Evolutionary conservation across 768 basidiomycete species (phyloP).

Genomic region (Calocybe cyanea): DNA sequence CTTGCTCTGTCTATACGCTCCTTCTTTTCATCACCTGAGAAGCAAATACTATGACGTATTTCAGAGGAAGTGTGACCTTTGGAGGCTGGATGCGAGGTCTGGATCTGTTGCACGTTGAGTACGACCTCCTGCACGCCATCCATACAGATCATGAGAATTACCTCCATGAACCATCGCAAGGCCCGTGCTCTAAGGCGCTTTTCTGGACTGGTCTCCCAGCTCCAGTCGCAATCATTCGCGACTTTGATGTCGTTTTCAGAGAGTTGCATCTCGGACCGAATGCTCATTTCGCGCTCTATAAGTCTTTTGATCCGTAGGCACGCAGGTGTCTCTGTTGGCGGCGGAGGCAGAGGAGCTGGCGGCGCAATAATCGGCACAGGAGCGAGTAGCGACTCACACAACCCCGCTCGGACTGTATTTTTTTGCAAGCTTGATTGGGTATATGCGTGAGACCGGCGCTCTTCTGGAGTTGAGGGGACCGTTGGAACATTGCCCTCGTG

Average conservation of each 20-base stretch:
- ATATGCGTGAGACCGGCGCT: not conserved
- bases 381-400: not conserved
- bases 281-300: slow-evolving; percentile 35
- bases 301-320: slow-evolving; percentile 39
- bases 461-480: slow-evolving; percentile 5
- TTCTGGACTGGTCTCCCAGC: slow-evolving; percentile 22
- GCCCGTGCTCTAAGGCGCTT: slow-evolving; percentile 28
- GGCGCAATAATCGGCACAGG: slow-evolving; percentile 55
- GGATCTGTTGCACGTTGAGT: not conserved
- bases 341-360: slow-evolving; percentile 31
- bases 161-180: slow-evolving; percentile 46
- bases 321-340: slow-evolving; percentile 37
- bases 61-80: too few relatives aligned
- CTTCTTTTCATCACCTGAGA: too few relatives aligned
- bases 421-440: not conserved
- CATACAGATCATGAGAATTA: slow-evolving; percentile 14
- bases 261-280: slow-evolving; percentile 19
- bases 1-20: too few relatives aligned
- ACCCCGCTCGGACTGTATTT: not conserved
- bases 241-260: slow-evolving; percentile 12
- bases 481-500: not conserved
- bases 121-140: not conserved
- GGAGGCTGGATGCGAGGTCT: not conserved
- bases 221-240: not conserved
- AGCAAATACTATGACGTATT: too few relatives aligned